Conservation (phyloP, 2,329 filamentous ascomycete species). For the Fusarium continuum region DNA sequence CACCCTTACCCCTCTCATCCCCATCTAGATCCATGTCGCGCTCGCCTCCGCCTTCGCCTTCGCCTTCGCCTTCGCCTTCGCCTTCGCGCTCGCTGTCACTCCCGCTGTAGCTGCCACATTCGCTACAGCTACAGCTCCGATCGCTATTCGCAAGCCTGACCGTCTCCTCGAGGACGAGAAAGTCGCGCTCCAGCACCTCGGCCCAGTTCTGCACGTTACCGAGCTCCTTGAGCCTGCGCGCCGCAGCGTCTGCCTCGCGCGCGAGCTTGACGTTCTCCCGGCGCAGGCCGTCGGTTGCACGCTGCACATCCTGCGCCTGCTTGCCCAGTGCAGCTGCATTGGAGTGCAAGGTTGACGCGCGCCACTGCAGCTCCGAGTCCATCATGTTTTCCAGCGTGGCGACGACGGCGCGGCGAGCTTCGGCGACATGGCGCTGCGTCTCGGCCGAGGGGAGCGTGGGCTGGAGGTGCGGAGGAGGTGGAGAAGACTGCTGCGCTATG, state of each 20-base stretch:
- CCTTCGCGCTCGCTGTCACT: constrained; percentile 35
- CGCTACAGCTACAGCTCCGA: constrained; percentile 53
- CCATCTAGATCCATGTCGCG: constrained; percentile 35
- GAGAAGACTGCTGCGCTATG: constrained; percentile 15
- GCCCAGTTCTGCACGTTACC: constrained; percentile 89
- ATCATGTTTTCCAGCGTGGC: constrained; percentile 75
- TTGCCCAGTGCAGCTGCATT: constrained; percentile 71
- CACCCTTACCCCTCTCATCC: constrained; percentile 16
- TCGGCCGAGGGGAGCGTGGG: constrained; percentile 54
- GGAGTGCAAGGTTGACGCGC: constrained; percentile 73
- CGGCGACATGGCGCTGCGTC: constrained; percentile 59
- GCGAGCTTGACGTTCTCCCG: constrained; percentile 73
- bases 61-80: constrained; percentile 34
- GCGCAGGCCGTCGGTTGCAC: constrained; percentile 67
- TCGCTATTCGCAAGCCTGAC: constrained; percentile 61
- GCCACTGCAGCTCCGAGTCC: constrained; percentile 72
- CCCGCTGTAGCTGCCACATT: constrained; percentile 48
- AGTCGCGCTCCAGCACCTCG: constrained; percentile 78
- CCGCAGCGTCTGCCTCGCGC: constrained; percentile 69
- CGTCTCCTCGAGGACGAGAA: constrained; percentile 72
- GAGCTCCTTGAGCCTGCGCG: constrained; percentile 76
- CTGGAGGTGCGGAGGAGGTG: constrained; percentile 41
- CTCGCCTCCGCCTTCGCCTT: constrained; percentile 23
- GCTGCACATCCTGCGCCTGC: constrained; percentile 73
- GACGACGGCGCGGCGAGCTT: constrained; percentile 67